Base-by-base conservation (phyloP, 2,329 filamentous ascomycete species). In the Colletotrichum incanum region DNA sequence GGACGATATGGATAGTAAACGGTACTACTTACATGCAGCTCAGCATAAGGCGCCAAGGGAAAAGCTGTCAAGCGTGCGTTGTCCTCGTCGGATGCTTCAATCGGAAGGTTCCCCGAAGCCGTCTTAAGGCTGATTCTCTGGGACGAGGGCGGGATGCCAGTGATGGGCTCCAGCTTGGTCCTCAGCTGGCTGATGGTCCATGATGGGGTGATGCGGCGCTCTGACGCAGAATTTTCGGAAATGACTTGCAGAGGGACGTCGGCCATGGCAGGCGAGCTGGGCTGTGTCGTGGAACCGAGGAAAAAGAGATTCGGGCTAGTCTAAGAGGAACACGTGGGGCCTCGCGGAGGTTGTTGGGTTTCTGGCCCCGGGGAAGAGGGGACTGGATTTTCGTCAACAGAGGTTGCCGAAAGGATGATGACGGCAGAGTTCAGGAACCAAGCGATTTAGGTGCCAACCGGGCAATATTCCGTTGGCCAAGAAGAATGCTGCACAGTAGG, bases 131-230 rank as follows among this genome's bases (percentile, higher is more conserved):
- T 91, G 73, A 99, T 88, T 74, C 87, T 90, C 82, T 98, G 96
- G 72, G 88, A 91, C 39, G 88, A 89, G 14, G 95, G 93, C 20
- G 96, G 96, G 47, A 98, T 91, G 73, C 96, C 96, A 2, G 96
- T 98, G 83, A 98, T 92, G 73, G 94, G 93, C 83, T 98, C 96
- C 63, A 99, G 91, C 82, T 96, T 97, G 65, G 88, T 84, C 85
- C 96, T 98, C 77, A 98, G 88, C 78, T 94, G 92, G 67, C 89
- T 87, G 79, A 99, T 93, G 73, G 92, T 93, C 96, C 96, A 99
- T 76, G 95, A 93, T 18, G 96, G 96, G 34, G 94, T 96, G 81
- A 98, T 91, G 76, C 96, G 94, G 73, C 96, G 93, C 84, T 99
- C 96, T 63, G 94, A 95, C 60, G 92, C 90, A 59, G 93, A 88